Conservation (phyloP, 2,329 filamentous ascomycete genomes). For the Phialophora expanda region DNA sequence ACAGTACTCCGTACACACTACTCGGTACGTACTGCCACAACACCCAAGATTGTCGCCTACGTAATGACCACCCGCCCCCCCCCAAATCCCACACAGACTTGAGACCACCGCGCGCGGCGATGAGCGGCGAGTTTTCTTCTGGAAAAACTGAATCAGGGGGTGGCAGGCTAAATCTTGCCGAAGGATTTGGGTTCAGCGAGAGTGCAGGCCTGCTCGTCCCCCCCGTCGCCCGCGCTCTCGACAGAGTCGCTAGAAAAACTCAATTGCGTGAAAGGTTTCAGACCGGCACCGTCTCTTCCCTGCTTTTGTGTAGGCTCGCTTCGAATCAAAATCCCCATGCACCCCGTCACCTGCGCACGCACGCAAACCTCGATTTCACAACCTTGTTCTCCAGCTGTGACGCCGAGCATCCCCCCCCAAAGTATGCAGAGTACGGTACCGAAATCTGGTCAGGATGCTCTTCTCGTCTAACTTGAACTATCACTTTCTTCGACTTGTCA, state of each 20-base stretch:
- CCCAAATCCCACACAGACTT: too few species aligned
- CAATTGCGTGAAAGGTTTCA: conserved; percentile 17
- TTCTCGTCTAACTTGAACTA: too few species aligned
- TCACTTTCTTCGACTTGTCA: too few species aligned
- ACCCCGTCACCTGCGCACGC: background rate
- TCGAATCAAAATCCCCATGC: background rate
- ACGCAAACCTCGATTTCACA: conserved; percentile 4
- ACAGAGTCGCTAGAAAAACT: conserved; percentile 7
- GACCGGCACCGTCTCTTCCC: conserved; percentile 1
- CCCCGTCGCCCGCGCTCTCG: background rate
- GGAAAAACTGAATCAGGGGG: conserved; percentile 34
- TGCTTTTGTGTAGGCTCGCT: background rate
- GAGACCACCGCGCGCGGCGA: too few species aligned
- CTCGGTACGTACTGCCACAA: too few species aligned
- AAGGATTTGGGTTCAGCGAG: background rate
- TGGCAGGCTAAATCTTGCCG: conserved; percentile 9
- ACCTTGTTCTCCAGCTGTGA: conserved; percentile 8
- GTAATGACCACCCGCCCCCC: too few species aligned
- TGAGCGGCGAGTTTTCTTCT: conserved; percentile 20
- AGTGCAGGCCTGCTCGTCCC: too few species aligned
- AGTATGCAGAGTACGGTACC: conserved; percentile 1
- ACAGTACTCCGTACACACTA: too few species aligned
- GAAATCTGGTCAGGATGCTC: background rate
- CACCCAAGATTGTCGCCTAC: too few species aligned
- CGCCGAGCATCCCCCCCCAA: too few species aligned